phyloP scores from a whole-genome alignment of 2,329 filamentous ascomycete species.

The Diaporthe helianthi region DNA sequence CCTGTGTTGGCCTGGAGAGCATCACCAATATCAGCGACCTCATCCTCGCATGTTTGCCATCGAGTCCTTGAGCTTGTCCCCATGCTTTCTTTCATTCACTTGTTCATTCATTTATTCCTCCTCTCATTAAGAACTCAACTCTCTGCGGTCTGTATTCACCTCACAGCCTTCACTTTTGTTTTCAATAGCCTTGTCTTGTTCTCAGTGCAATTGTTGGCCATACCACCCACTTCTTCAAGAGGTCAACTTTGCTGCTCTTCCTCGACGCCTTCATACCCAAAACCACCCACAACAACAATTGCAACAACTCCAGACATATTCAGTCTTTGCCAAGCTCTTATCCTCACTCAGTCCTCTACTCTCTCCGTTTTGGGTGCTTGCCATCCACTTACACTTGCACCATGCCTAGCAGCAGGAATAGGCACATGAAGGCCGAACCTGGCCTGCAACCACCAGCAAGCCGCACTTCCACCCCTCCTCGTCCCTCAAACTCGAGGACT shows the following conservation, averaged over 20 bases:
- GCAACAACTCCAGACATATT: background rate
- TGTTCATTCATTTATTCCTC: background rate
- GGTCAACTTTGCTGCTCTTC: background rate
- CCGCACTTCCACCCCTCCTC: slow-evolving; percentile 6
- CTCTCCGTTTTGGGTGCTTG: background rate
- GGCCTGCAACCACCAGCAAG: slow-evolving; percentile 3
- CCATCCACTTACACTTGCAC: background rate
- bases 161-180: background rate
- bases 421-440: slow-evolving; percentile 29
- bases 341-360: background rate
- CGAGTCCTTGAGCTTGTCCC: slow-evolving; percentile 18
- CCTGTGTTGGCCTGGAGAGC: slow-evolving; percentile 24
- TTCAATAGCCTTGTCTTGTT: background rate
- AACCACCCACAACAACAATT: background rate
- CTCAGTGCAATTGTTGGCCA: background rate
- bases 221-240: background rate
- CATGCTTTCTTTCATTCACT: background rate
- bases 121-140: too few species aligned
- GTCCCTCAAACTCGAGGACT: background rate
- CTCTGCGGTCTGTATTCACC: background rate
- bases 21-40: background rate
- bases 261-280: background rate
- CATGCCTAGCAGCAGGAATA: slow-evolving; percentile 19
- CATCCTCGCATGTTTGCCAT: slow-evolving; percentile 1
- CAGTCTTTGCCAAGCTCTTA: background rate